Base-by-base conservation (phyloP, 2,329 filamentous ascomycete genomes). In the Pestalotiopsis sp. region DNA sequence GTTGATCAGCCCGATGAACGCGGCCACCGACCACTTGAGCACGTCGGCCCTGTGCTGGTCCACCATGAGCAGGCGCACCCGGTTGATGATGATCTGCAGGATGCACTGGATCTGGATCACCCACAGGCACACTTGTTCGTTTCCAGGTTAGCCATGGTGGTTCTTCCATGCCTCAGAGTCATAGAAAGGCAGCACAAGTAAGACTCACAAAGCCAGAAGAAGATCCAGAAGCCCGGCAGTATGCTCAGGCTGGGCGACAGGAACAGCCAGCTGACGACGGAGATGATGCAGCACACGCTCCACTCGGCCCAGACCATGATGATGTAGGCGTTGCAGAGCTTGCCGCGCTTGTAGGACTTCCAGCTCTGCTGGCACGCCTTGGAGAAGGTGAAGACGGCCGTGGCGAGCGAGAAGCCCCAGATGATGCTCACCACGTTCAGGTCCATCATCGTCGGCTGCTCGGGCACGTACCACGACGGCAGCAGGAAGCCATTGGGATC, bases 61-160 rank as follows among this genome's bases (percentile, higher is more conserved):
- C 25, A 81, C 79, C 36, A 84, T 78, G 55, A 86, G 80, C 9
- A 86, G 78, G 0, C 79, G 77, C 4, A 86, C 79, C 31, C 85
- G 81, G 71, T 86, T 87, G 70, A 85, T 82, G 72, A 86, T 84
- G 55, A 86, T 86, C 69, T 86, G 84, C 74, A 84, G 82, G 1
- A 86, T 74, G 23, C 84, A 79, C 72, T 86, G 84, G 12, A 84
- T 80, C 73, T 82, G 72, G 39, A 80, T 72, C 12, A 74, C 73
- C 79, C 80, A 80, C 69, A 79, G 39, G 71, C 71, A 65, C 20
- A 71, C 71, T 71, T 20, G 58, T 9, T 25, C n/a, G 4, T 9
- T 49, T 52, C 12, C 14, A 11, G 9, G 25, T 27, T 3, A 27
- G 27, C 13, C 4, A 59, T 2, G 23, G n/a, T n/a, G n/a, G n/a